phyloP scores from a whole-genome alignment of 257 asterid genomes.

The Echium plantagineum region DNA sequence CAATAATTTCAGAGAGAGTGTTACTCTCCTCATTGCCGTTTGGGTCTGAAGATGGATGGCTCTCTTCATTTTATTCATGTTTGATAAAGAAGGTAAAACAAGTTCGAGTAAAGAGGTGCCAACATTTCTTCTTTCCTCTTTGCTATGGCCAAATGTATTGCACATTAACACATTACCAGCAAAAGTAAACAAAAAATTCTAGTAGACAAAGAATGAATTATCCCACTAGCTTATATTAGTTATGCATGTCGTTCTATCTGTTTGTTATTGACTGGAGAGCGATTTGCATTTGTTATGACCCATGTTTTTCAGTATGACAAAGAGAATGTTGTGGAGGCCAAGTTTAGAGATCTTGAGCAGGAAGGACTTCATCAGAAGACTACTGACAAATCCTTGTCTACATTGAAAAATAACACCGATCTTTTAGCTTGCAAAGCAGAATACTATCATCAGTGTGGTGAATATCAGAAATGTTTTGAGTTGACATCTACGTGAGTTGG shows the following conservation, averaged over 20 bases:
- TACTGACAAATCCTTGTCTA: constrained; percentile 48
- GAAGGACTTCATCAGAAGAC: constrained; percentile 36
- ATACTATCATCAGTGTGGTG: constrained; percentile 93
- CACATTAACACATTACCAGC: too few relatives aligned
- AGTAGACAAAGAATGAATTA: too few relatives aligned
- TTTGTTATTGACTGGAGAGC: too few relatives aligned
- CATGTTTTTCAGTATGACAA: constrained; percentile 62
- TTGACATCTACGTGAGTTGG: constrained; percentile 71
- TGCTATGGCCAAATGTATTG: not conserved
- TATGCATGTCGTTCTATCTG: too few relatives aligned
- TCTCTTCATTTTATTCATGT: constrained; percentile 89
- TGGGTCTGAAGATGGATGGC: constrained; percentile 90
- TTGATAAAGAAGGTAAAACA: constrained; percentile 70
- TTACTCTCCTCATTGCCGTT: constrained; percentile 64
- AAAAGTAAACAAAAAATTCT: too few relatives aligned
- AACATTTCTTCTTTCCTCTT: not conserved
- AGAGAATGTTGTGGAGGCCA: constrained; percentile 72
- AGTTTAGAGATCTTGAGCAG: constrained; percentile 78
- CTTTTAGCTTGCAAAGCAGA: constrained; percentile 99
- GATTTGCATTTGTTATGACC: constrained; percentile 7
- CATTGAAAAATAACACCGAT: constrained; percentile 77
- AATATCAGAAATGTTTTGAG: constrained; percentile 90
- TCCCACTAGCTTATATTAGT: too few relatives aligned
- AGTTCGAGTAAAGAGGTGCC: constrained; percentile 1
- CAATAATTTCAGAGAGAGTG: constrained; percentile 47